Percentiles rank a stretch among this genome's conserved stretches.
phyloP scores from a whole-genome alignment of 176 grass and related monocot species.

The bread wheat (Triticum aestivum) region DNA sequence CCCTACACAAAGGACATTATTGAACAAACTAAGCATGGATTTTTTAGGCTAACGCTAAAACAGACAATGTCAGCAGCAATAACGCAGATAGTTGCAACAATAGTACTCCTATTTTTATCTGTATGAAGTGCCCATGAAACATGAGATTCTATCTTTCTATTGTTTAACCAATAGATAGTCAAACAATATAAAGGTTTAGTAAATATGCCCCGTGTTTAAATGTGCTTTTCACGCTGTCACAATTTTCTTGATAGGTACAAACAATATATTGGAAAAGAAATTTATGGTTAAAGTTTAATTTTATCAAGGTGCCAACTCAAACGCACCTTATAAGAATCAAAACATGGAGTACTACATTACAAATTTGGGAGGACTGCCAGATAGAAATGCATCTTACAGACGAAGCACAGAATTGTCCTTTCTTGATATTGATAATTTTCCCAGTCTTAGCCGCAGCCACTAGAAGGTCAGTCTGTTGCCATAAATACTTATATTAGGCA shows the following conservation, averaged over 20 bases:
- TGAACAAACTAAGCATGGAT: neutral
- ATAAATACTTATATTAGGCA: slow-evolving; percentile 30
- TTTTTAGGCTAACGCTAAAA: neutral
- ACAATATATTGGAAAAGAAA: neutral
- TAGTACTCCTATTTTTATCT: neutral
- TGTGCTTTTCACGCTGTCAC: neutral
- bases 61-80: neutral
- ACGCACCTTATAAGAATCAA: neutral
- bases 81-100: neutral
- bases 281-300: neutral
- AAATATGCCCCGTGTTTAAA: neutral
- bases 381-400: slow-evolving; percentile 71
- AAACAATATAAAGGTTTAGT: neutral
- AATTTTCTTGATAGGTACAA: neutral
- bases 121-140: neutral
- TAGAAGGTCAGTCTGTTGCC: slow-evolving; percentile 86
- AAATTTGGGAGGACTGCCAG: slow-evolving; percentile 14
- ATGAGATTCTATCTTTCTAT: neutral
- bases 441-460: slow-evolving; percentile 88
- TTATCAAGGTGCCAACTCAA: neutral
- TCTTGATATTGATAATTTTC: slow-evolving; percentile 98
- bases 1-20: neutral
- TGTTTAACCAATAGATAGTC: neutral
- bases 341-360: neutral
- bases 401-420: slow-evolving; percentile 95